Base-by-base conservation (phyloP, 176 grass and related monocot genomes). In the Musa beccarii region DNA sequence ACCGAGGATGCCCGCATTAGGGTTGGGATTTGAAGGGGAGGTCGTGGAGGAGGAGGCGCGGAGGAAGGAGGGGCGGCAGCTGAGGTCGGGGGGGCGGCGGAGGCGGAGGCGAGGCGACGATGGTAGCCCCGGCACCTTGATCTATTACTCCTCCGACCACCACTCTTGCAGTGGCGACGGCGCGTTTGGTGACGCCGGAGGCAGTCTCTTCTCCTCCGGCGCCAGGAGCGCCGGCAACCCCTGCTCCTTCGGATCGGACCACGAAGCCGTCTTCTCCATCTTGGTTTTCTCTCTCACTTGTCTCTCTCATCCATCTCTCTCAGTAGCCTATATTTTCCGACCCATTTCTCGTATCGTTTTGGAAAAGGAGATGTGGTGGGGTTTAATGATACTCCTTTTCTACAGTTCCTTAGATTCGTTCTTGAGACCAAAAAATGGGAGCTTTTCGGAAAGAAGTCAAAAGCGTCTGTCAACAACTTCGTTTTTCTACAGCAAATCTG, bases 191-290 rank as follows among this genome's bases (percentile, higher is more conserved):
- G n/a, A 17, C 10, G 15, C 8, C 54, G 9, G 73, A 22, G 54
- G 24, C 54, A 51, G 49, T n/a, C 8, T 75, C 15, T 75, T n/a
- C 54, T 59, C 72, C 54, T 75, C 73, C 26, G 14, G 54, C 25
- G 53, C 16, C 0, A 23, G 54, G 21, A 56, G 24, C 12, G 25
- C 52, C 26, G 24, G 5, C 9, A 54, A 75, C 1, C 16, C 25
- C 17, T 57, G 73, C 67, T 69, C 67, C 34, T 69, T 19, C 67
- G 67, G 67, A 69, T 69, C 67, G 54, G 73, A 75, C 26, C 26
- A 11, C 22, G 16, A 61, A 25, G 54, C 13, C 54, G 2, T 75
- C 26, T 28, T 75, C 14, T 59, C 54, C 24, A 24, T 19, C 8
- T 49, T 9, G 53, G 24, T 34, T 75, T 12, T 59, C 16, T 61